Evolutionary conservation across 139 green algal species (phyloP), one percentile per base, ranked within the genome.

Genomic region (Chlamydomonas sp.): DNA sequence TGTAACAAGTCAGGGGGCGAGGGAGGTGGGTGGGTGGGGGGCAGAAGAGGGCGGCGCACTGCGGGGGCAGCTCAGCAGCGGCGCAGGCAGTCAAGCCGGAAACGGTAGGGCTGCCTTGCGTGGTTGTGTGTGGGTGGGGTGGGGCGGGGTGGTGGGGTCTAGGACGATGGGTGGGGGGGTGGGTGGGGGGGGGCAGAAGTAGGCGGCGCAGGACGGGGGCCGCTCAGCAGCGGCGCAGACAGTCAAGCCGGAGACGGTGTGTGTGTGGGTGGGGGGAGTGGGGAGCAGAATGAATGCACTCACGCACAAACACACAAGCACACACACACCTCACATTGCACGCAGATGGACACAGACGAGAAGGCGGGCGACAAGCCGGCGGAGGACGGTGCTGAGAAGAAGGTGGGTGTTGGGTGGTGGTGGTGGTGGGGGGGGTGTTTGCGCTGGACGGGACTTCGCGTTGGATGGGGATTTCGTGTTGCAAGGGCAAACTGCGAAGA

Each of bases 111-210:
- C n/a, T n/a, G n/a, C n/a, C n/a, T n/a, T n/a, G n/a, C n/a, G n/a
- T n/a, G n/a, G n/a, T n/a, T n/a, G n/a, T n/a, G n/a, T n/a, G n/a
- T n/a, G n/a, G n/a, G n/a, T n/a, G n/a, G n/a, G n/a, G n/a, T n/a
- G n/a, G n/a, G n/a, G n/a, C n/a, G n/a, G n/a, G n/a, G n/a, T n/a
- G n/a, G n/a, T n/a, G n/a, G n/a, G n/a, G n/a, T n/a, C n/a, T n/a
- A n/a, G n/a, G n/a, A n/a, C n/a, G n/a, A n/a, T n/a, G n/a, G n/a
- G n/a, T n/a, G n/a, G n/a, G n/a, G n/a, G n/a, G n/a, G n/a, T n/a
- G n/a, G n/a, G n/a, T n/a, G n/a, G n/a, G 74, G 84, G 85, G 34
- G 72, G 79, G 36, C 88, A 85, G 64, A 83, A 83, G 79, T 75
- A 83, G 73, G 63, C 71, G 61, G 78, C 77, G 70, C 48, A 31